Evolutionary conservation across 805 yeast species (phyloP), one percentile per base, ranked within the genome.

Genomic region (Candida bentonensis): DNA sequence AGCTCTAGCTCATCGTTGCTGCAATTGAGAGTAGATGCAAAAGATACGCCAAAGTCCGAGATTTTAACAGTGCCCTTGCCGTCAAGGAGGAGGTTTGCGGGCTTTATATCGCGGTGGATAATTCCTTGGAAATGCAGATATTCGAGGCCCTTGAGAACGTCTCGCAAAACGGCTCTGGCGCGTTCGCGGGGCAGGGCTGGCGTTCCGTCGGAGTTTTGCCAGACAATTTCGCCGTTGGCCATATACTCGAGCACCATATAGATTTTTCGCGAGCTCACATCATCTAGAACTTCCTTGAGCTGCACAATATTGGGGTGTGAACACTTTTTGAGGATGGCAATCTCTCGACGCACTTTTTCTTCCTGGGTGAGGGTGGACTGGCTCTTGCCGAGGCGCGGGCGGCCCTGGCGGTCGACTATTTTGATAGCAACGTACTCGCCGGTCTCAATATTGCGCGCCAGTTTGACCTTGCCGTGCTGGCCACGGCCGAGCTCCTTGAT

Each of bases 401-500:
- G 66, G 1, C 73, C 76, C 42, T 76, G 76, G 44, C 96, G 71
- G 62, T 85, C 88, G 39, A 92, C 86, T 43, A 92, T 84, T 59
- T 92, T 92, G 45, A 92, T 87, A 2, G 98, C 98, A n/a, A 86
- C 95, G 25, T 76, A 66, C 40, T 60, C 65, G 25, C 63, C 61
- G 11, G 69, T 62, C n/a, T 73, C 68, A 44, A 79, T 62, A 58
- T 88, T 89, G 47, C 74, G 74, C 0, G 94, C 98, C 17, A 92
- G 69, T 60, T 92, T 92, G 39, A 92, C 98, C 60, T 86, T 89
- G n/a, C 98, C 97, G 63, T 89, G 97, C 60, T 88, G 95, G n/a
- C 98, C 98, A 27, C 83, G 71, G 9, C 98, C 98, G 23, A 92
- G 69, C 63, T 88, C 96, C 22, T 73, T 70, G 23, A 87, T 63